Base-by-base conservation (phyloP, 75 land plant genomes). In the Selaginella moellendorffii region DNA sequence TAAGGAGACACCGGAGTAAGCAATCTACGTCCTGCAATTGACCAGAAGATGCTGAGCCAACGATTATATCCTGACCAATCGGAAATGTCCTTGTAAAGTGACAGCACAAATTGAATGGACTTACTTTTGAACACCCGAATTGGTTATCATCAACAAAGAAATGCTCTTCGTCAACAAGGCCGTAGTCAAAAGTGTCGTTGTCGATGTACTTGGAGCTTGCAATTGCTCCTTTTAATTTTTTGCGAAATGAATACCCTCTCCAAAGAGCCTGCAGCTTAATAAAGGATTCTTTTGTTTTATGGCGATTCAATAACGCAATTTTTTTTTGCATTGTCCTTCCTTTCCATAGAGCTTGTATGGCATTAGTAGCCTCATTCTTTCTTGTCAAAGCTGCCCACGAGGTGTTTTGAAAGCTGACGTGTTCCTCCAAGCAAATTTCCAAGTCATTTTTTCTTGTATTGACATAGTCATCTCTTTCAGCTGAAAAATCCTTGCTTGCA, bases 181-280 rank as follows among this genome's bases (percentile, higher is more conserved):
- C 21, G 24, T 70, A 75, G 1, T 70, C 73, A 65, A 69, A 75
- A 24, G 61, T 63, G 52, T 75, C 77, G 61, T 51, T 12, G 62
- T 75, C 77, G 9, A 29, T 26, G 61, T 65, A 70, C 31, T 21
- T 72, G 5, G 67, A 52, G 17, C 52, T 65, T 20, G 18, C 19
- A 28, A 65, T 28, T 36, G 73, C 73, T 18, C 26, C n/a, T 18
- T 53, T 70, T 2, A 70, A 70, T 54, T 70, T 65, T 25, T 53
- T 65, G 24, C 77, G 31, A 12, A 61, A 28, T 1, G 62, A 0
- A 24, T 24, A 70, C 1, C 77, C 77, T 64, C 77, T 70, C 69
- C 77, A 70, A 24, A 75, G 23, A 18, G 69, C 65, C 46, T 75
- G 77, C 8, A 75, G 26, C 30, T 54, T 69, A 21, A 29, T n/a